Evolutionary conservation across 78 protist genomes (phyloP).

Genomic region (Pigoraptor vietnamica): DNA sequence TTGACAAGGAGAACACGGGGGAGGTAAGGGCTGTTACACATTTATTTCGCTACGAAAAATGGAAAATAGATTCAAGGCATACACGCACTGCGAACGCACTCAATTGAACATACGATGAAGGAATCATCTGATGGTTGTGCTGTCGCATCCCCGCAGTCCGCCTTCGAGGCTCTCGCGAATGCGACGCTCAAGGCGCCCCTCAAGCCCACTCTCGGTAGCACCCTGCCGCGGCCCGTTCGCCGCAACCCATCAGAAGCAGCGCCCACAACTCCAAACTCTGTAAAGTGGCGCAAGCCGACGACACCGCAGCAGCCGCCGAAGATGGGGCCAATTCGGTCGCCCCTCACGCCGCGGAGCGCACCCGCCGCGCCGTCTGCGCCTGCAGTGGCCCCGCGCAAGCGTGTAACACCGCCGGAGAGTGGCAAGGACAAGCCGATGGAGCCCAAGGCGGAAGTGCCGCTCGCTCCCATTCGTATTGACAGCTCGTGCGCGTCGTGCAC

Average conservation of each 20-base stretch:
- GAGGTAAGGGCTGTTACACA: too few species aligned
- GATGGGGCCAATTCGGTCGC: background rate
- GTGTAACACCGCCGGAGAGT: too few species aligned
- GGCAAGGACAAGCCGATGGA: too few species aligned
- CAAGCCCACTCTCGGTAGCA: background rate
- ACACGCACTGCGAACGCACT: too few species aligned
- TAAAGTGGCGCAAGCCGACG: background rate
- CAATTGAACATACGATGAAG: too few species aligned
- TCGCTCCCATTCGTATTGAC: background rate
- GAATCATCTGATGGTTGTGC: too few species aligned
- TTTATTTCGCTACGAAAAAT: too few species aligned
- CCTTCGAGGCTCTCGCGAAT: background rate
- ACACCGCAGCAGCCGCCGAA: background rate
- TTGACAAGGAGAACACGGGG: too few species aligned
- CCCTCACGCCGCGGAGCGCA: background rate
- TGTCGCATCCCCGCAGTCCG: too few species aligned
- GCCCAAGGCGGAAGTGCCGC: background rate
- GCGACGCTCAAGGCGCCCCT: background rate
- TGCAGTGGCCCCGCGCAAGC: background rate
- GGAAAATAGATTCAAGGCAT: too few species aligned
- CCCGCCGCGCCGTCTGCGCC: background rate
- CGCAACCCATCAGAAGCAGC: too few species aligned
- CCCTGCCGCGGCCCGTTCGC: background rate
- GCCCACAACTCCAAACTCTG: background rate
- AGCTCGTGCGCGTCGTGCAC: background rate